Conservation (phyloP, 129 eudicot species). For the Mikania micrantha region DNA sequence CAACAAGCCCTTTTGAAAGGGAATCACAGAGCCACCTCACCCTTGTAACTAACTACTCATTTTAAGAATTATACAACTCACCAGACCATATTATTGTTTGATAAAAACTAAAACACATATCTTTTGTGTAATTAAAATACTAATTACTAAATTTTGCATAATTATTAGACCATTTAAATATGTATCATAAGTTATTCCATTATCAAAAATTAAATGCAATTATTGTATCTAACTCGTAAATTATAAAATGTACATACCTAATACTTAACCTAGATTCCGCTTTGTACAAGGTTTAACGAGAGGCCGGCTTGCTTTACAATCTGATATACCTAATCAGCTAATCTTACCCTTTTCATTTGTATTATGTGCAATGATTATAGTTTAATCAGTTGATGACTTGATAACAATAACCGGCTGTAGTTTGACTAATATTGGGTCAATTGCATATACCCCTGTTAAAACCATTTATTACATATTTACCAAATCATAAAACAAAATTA, state of each 20-base stretch:
- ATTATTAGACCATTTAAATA: neutral
- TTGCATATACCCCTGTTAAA: too few relatives aligned
- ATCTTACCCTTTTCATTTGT: too few relatives aligned
- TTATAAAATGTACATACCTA: too few relatives aligned
- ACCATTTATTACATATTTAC: too few relatives aligned
- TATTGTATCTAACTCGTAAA: slow-evolving; percentile 4
- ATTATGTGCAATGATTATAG: slow-evolving; percentile 2
- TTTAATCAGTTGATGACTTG: neutral
- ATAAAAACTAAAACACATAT: neutral
- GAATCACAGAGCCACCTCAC: slow-evolving; percentile 26
- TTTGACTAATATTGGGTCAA: too few relatives aligned
- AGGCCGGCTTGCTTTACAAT: too few relatives aligned
- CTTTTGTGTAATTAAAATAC: neutral
- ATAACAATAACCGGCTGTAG: too few relatives aligned
- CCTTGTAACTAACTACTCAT: slow-evolving; percentile 15
- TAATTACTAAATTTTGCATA: neutral
- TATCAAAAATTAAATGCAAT: neutral
- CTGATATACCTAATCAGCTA: too few relatives aligned
- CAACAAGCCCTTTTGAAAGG: neutral
- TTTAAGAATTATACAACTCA: slow-evolving; percentile 27
- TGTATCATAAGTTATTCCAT: neutral
- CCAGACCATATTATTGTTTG: slow-evolving; percentile 5
- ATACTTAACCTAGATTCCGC: too few relatives aligned
- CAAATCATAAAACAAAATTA: too few relatives aligned
- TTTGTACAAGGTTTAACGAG: too few relatives aligned